Percentiles rank a stretch among this genome's conserved stretches.
These are phyloP conservation scores for Backusella australiensis DNA, from an alignment of 192 early-diverging fungal species.

Conservation along the genomic window DNA sequence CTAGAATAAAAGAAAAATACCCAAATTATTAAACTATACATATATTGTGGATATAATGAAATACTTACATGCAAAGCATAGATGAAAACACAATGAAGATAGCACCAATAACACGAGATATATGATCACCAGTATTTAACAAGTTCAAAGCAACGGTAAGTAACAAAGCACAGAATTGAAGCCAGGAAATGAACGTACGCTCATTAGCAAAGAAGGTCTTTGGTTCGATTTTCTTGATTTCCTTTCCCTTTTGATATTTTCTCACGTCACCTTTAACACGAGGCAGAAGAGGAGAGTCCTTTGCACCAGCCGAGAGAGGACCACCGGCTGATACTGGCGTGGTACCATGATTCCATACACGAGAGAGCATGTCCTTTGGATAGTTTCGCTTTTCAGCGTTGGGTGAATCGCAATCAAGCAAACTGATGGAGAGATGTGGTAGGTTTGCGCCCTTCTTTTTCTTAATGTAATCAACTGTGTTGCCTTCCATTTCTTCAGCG, in stretches of 20 bases:
- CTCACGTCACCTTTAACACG: neutral
- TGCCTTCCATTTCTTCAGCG: neutral
- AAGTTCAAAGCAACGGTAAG: constrained; percentile 72
- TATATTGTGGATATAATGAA: neutral
- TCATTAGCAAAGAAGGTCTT: constrained; percentile 91
- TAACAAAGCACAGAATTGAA: constrained; percentile 75
- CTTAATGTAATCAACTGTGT: neutral
- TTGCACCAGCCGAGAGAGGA: neutral
- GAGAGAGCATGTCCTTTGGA: neutral
- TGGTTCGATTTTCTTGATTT: constrained; percentile 68
- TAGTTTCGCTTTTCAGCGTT: neutral
- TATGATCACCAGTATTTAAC: constrained; percentile 69
- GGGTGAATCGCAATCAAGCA: neutral
- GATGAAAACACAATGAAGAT: constrained; percentile 75
- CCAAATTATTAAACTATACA: neutral
- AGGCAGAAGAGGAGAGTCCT: neutral
- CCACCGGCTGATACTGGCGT: neutral
- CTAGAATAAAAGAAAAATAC: constrained; percentile 12
- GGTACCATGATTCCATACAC: neutral
- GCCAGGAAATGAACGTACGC: constrained; percentile 83
- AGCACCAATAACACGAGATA: constrained; percentile 56
- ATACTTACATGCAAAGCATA: constrained; percentile 66
- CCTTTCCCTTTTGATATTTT: neutral
- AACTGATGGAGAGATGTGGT: neutral
- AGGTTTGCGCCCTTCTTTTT: neutral